phyloP scores from a whole-genome alignment of 192 early-diverging fungal species.

The Gamsiella multidivaricata region DNA sequence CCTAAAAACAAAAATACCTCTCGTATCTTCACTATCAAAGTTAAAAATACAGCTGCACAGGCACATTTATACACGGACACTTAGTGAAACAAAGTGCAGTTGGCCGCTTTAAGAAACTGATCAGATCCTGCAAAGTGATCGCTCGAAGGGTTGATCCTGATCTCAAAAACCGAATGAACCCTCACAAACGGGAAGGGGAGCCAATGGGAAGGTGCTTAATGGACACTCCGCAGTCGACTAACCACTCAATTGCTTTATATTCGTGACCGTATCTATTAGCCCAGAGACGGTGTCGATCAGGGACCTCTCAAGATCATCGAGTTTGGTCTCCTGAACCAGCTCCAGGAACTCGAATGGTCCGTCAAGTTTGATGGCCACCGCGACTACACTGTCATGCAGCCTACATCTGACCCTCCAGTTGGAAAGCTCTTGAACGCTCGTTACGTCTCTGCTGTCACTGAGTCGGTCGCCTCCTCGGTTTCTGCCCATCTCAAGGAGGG shows the following conservation, averaged over 20 bases:
- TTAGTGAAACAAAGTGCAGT: no score
- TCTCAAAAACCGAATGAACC: no score
- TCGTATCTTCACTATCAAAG: no score
- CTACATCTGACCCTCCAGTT: conserved; percentile 75
- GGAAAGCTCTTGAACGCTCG: conserved; percentile 87
- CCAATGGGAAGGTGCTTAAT: no score
- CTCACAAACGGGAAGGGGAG: no score
- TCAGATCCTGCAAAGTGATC: no score
- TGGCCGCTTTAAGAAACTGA: no score
- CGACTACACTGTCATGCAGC: conserved; percentile 74
- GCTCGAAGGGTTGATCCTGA: no score
- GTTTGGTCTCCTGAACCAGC: conserved; percentile 86
- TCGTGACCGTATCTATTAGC: conserved; percentile 55
- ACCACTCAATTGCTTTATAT: not conserved
- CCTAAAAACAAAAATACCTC: no score
- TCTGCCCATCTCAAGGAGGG: conserved; percentile 69
- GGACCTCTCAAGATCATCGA: conserved; percentile 88
- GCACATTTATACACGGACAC: no score
- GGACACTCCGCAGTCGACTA: not conserved
- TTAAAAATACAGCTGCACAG: no score
- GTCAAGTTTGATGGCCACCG: conserved; percentile 83
- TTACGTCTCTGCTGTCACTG: conserved; percentile 83
- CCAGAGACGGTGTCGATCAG: conserved; percentile 88
- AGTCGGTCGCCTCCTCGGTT: conserved; percentile 74
- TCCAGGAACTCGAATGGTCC: conserved; percentile 82